phyloP scores from a whole-genome alignment of 2,329 filamentous ascomycete species.

The Basipetospora chlamydospora region DNA sequence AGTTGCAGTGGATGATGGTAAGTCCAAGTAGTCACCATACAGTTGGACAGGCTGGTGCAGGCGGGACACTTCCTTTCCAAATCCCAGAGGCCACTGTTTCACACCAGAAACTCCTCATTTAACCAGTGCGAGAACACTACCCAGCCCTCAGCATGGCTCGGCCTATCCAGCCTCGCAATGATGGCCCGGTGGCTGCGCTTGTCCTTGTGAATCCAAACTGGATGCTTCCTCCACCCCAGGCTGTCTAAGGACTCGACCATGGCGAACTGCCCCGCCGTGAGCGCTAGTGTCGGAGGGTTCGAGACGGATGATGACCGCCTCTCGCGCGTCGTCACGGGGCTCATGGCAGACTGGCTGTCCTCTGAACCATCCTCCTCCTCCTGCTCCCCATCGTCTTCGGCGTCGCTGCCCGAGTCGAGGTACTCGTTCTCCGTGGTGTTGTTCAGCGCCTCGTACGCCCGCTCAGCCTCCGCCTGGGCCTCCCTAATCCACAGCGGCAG shows the following conservation, averaged over 20 bases:
- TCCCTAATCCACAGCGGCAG: constrained; percentile 64
- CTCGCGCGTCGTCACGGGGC: too few relatives aligned
- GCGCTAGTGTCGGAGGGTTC: constrained; percentile 52
- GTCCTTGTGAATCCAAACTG: constrained; percentile 61
- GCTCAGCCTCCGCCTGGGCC: constrained; percentile 62
- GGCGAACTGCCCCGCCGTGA: constrained; percentile 66
- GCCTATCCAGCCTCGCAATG: constrained; percentile 58
- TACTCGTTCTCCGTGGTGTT: constrained; percentile 57
- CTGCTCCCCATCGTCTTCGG: constrained; percentile 24
- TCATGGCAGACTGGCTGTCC: constrained; percentile 12
- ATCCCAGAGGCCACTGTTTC: not conserved
- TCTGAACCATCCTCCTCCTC: too few relatives aligned
- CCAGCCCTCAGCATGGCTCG: constrained; percentile 59
- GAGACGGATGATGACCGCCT: too few relatives aligned
- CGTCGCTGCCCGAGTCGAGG: constrained; percentile 43
- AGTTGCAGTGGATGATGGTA: too few relatives aligned
- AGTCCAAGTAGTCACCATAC: too few relatives aligned
- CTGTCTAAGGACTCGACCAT: constrained; percentile 68
- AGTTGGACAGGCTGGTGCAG: too few relatives aligned
- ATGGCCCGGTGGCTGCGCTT: constrained; percentile 84
- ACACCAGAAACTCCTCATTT: constrained; percentile 55
- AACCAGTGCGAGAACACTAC: constrained; percentile 72
- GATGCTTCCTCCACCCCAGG: constrained; percentile 50
- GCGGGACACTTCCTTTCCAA: too few relatives aligned
- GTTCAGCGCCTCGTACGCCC: constrained; percentile 60